These are phyloP conservation scores for Medicago lupulina DNA, from an alignment of 306 rosid species.

Conservation along the genomic window DNA sequence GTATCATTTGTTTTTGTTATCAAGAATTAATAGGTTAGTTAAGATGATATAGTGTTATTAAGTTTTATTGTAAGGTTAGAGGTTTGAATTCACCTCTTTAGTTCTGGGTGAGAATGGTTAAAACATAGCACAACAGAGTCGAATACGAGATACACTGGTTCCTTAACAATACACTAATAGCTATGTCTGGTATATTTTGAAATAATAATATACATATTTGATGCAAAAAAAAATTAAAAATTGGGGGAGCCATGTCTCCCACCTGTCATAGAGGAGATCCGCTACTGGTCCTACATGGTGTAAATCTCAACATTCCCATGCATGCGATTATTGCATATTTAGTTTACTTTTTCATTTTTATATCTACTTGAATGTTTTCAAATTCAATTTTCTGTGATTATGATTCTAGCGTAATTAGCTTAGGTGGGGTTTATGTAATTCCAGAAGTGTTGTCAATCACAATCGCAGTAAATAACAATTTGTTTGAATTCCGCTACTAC, in stretches of 20 bases:
- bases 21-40: too few species aligned
- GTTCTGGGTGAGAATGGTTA: not conserved
- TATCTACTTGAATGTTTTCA: not conserved
- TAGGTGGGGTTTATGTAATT: conserved; percentile 25
- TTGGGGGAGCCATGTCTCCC: too few species aligned
- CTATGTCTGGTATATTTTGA: not conserved
- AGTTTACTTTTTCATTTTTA: not conserved
- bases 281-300: not conserved
- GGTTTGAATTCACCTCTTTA: not conserved
- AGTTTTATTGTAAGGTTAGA: not conserved
- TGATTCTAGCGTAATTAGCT: conserved; percentile 14
- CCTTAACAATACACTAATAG: not conserved
- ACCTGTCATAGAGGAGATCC: not conserved
- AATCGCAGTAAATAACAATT: not conserved
- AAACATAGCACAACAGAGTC: not conserved
- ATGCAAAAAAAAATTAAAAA: too few species aligned
- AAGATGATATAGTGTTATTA: too few species aligned
- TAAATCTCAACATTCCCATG: not conserved
- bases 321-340: conserved; percentile 8
- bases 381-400: conserved; percentile 19
- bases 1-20: too few species aligned
- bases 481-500: not conserved
- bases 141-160: not conserved
- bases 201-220: not conserved
- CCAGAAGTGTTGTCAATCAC: not conserved